These are phyloP conservation scores for Penicillium sp. DNA, from an alignment of 2,329 filamentous ascomycete species.

Conservation along the genomic window DNA sequence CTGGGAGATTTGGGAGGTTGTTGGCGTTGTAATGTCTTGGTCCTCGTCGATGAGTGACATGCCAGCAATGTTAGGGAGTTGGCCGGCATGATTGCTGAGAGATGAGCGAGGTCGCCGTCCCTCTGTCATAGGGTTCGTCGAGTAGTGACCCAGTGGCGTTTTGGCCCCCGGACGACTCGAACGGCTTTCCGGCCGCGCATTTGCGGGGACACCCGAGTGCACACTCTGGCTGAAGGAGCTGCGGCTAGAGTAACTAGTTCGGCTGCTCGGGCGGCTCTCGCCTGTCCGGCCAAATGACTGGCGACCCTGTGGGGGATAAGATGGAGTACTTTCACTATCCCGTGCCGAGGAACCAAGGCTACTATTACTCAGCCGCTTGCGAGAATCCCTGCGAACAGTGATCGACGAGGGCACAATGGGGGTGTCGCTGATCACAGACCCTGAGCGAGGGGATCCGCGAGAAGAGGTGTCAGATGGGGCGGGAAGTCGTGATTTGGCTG, in stretches of 20 bases:
- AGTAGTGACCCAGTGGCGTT: constrained; percentile 55
- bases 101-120: constrained; percentile 60
- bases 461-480: constrained; percentile 71
- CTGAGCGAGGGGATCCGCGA: constrained; percentile 63
- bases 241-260: constrained; percentile 51
- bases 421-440: constrained; percentile 41
- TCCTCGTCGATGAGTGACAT: constrained; percentile 50
- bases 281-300: constrained; percentile 44
- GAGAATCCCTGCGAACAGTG: constrained; percentile 44
- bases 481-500: constrained; percentile 81
- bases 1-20: constrained; percentile 29
- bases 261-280: constrained; percentile 63
- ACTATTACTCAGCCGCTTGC: constrained; percentile 37
- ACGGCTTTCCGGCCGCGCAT: constrained; percentile 55
- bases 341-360: constrained; percentile 34
- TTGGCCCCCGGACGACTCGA: constrained; percentile 53
- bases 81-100: constrained; percentile 51
- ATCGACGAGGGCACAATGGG: constrained; percentile 46
- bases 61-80: constrained; percentile 49
- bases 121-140: constrained; percentile 41
- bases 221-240: constrained; percentile 36
- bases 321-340: constrained; percentile 31
- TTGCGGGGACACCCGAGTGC: constrained; percentile 30
- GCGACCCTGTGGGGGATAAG: constrained; percentile 28
- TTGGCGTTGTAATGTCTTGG: constrained; percentile 41